Base-by-base conservation (phyloP, 2,329 filamentous ascomycete genomes). In the Pseudogymnoascus sp. region DNA sequence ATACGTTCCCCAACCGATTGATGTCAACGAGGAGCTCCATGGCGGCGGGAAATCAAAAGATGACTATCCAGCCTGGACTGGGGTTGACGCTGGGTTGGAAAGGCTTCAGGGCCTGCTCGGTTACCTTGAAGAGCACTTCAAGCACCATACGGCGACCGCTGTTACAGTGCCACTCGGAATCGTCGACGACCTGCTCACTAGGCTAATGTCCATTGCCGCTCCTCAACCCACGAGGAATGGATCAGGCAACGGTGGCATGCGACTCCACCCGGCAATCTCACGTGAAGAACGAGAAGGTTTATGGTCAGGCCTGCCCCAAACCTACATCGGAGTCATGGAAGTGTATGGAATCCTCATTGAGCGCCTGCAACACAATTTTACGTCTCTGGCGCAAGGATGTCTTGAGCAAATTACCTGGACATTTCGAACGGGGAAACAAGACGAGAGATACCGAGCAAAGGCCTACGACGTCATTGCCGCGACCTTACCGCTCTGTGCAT, bases 241-340 rank as follows among this genome's bases (percentile, higher is more conserved):
- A 16, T 61, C 66, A 20, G 64, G 59, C 43, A 60, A 62, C 36
- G 66, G 64, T 18, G 61, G 62, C 60, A 59, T 58, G 25, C 83
- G 86, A 63, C 78, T 86, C 63, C 92, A 92, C 67, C 79, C 86
- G 6, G 87, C 90, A 64, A 84, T 94, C 64, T 81, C 86, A 33
- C 84, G 88, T 63, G 89, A 95, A 58, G 93, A 97, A 74, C 87
- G 87, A 63, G 90, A 96, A 60, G 84, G 86, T 47, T 79, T 97
- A 3, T 92, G 89, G 83, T 77, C 81, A 54, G 78, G 84, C 16
- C 79, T 97, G 9, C 89, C 92, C 4, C 79, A 82, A 8, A 82
- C 97, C 38, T 91, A 97, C 69, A 74, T 86, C 12, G 85, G 88
- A 12, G 82, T 84, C n/a, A 75, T 96, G 60, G 74, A 81, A 20